Evolutionary conservation across 352 stramenopile species (phyloP).

Genomic region (Saprolegnia parasitica): DNA sequence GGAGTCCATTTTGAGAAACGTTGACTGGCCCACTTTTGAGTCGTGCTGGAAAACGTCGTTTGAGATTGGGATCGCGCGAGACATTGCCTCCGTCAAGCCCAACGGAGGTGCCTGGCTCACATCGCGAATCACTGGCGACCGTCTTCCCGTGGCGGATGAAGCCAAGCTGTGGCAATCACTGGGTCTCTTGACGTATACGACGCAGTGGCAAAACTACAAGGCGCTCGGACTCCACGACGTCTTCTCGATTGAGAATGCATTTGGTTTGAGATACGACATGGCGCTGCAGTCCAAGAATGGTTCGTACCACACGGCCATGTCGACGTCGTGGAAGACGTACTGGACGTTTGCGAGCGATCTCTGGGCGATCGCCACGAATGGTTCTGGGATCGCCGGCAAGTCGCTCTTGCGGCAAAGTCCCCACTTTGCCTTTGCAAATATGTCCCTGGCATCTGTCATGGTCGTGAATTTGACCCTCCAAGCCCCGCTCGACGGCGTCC

Average conservation of each 20-base stretch:
- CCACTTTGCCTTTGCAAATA: slow-evolving; percentile 21
- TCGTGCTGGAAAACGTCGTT: not conserved
- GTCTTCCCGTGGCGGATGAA: not conserved
- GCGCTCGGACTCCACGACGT: slow-evolving; percentile 1
- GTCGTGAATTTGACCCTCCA: not conserved
- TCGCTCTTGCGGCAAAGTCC: slow-evolving; percentile 6
- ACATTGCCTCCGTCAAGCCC: not conserved
- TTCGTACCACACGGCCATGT: not conserved
- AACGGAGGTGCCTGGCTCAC: not conserved
- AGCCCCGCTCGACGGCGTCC: not conserved
- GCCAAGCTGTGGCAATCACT: not conserved
- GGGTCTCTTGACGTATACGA: not conserved
- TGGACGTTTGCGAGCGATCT: slow-evolving; percentile 24
- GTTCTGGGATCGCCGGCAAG: not conserved
- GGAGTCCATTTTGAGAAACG: not conserved
- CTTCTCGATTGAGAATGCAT: slow-evolving; percentile 14
- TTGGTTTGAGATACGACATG: slow-evolving; percentile 8
- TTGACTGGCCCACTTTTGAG: not conserved
- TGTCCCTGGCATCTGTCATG: not conserved
- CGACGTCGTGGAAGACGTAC: slow-evolving; percentile 10
- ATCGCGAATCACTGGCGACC: not conserved
- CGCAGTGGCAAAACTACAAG: slow-evolving; percentile 28
- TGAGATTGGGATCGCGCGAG: not conserved
- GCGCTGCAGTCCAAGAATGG: not conserved
- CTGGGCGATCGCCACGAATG: slow-evolving; percentile 19